These are phyloP conservation scores for Bromus sterilis DNA, from an alignment of 176 grass and related monocot genomes.

Conservation along the genomic window DNA sequence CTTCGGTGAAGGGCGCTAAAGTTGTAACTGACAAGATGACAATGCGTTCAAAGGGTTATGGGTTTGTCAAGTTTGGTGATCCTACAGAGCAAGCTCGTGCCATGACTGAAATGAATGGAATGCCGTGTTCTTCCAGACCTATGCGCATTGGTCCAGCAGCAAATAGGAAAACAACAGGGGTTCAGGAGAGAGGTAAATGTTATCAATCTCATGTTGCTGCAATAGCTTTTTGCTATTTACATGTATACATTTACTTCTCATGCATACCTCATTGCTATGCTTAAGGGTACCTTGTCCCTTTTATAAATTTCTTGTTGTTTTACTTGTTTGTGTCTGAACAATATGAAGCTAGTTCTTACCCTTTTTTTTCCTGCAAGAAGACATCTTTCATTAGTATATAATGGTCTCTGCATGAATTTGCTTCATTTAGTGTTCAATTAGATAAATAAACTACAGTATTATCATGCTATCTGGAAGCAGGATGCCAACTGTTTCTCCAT, in stretches of 20 bases:
- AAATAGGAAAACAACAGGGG: slow-evolving; percentile 64
- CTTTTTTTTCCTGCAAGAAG: slow-evolving; percentile 21
- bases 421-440: slow-evolving; percentile 56
- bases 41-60: slow-evolving; percentile 90
- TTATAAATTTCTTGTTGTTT: slow-evolving; percentile 5
- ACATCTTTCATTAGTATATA: slow-evolving; percentile 25
- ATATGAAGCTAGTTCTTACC: slow-evolving; percentile 27
- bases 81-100: slow-evolving; percentile 78
- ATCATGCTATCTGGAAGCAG: slow-evolving; percentile 96
- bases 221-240: neutral
- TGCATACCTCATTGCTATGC: neutral
- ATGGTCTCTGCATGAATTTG: slow-evolving; percentile 50
- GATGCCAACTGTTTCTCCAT: slow-evolving; percentile 54
- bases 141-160: slow-evolving; percentile 92
- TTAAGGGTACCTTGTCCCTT: neutral
- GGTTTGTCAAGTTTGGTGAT: slow-evolving; percentile 92
- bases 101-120: slow-evolving; percentile 98
- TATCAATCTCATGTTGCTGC: neutral
- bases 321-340: slow-evolving; percentile 22
- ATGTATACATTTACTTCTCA: neutral
- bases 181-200: slow-evolving; percentile 69
- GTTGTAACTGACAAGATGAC: slow-evolving; percentile 94
- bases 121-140: slow-evolving; percentile 76
- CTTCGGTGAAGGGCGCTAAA: slow-evolving; percentile 91
- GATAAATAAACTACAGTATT: slow-evolving; percentile 34